Conservation (phyloP, 306 rosid species). For the Arachis stenosperma region DNA sequence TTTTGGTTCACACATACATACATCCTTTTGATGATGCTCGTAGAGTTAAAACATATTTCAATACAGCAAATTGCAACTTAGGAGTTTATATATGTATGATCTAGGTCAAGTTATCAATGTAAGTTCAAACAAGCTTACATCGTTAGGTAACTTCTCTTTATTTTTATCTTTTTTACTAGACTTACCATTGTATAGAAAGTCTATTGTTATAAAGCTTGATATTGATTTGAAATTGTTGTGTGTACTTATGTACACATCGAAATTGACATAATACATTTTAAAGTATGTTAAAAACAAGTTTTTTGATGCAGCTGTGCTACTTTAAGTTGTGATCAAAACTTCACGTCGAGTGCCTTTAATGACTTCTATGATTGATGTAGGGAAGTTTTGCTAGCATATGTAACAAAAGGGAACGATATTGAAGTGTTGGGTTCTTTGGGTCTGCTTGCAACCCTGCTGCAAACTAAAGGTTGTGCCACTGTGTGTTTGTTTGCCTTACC, state of each 20-base stretch:
- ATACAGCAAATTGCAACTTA: slow-evolving; percentile 10
- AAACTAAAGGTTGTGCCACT: slow-evolving; percentile 77
- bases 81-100: slow-evolving; percentile 3
- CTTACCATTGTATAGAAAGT: not conserved
- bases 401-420: slow-evolving; percentile 69
- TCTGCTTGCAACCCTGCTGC: slow-evolving; percentile 80
- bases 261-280: not conserved
- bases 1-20: not conserved
- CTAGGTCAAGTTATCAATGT: not conserved
- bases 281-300: too few species aligned
- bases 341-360: slow-evolving; percentile 2
- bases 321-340: slow-evolving; percentile 11
- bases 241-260: not conserved
- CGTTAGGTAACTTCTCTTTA: not conserved
- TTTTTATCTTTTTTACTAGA: not conserved
- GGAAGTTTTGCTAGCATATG: slow-evolving; percentile 75
- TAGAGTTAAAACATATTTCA: slow-evolving; percentile 10
- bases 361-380: slow-evolving; percentile 49
- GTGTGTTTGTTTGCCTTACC: slow-evolving; percentile 29
- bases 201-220: not conserved
- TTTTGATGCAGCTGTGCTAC: slow-evolving; percentile 16
- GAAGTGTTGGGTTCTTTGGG: slow-evolving; percentile 80
- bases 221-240: not conserved
- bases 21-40: slow-evolving; percentile 20
- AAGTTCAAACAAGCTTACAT: not conserved